These are phyloP conservation scores for Bremia lactucae DNA, from an alignment of 352 stramenopile species.

Conservation along the genomic window DNA sequence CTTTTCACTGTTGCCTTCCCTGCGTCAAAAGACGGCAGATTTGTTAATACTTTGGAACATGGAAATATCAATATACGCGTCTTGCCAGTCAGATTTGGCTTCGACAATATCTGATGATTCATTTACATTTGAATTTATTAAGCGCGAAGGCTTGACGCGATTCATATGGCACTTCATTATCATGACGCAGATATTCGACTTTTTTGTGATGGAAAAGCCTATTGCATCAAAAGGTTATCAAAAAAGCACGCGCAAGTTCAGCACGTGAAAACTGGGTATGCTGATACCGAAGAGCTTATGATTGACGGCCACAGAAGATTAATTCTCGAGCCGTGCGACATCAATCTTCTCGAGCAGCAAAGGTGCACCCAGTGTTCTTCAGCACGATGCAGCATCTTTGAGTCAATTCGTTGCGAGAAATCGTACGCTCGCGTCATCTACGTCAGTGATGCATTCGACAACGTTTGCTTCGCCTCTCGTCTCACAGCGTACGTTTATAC, in stretches of 20 bases:
- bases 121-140: slow-evolving; percentile 44
- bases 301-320: slow-evolving; percentile 4
- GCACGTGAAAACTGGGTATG: slow-evolving; percentile 35
- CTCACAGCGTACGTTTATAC: slow-evolving; percentile 31
- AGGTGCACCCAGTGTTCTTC: slow-evolving; percentile 43
- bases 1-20: slow-evolving; percentile 2
- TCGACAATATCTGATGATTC: slow-evolving; percentile 33
- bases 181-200: slow-evolving; percentile 40
- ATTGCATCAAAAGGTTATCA: slow-evolving; percentile 70
- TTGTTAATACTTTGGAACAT: too few relatives aligned
- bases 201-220: slow-evolving; percentile 67
- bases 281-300: slow-evolving; percentile 36
- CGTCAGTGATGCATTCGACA: slow-evolving; percentile 53
- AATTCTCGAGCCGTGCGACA: slow-evolving; percentile 40
- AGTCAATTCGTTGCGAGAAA: slow-evolving; percentile 29
- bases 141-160: slow-evolving; percentile 49
- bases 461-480: slow-evolving; percentile 45
- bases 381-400: slow-evolving; percentile 69
- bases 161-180: slow-evolving; percentile 32
- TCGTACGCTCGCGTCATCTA: slow-evolving; percentile 47
- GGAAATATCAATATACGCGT: too few relatives aligned
- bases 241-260: slow-evolving; percentile 18
- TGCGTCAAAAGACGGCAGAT: slow-evolving; percentile 1
- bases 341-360: slow-evolving; percentile 28
- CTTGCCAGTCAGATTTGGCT: too few relatives aligned